Base-by-base conservation (phyloP, 208 protist species). In the Strigomonas culicis region DNA sequence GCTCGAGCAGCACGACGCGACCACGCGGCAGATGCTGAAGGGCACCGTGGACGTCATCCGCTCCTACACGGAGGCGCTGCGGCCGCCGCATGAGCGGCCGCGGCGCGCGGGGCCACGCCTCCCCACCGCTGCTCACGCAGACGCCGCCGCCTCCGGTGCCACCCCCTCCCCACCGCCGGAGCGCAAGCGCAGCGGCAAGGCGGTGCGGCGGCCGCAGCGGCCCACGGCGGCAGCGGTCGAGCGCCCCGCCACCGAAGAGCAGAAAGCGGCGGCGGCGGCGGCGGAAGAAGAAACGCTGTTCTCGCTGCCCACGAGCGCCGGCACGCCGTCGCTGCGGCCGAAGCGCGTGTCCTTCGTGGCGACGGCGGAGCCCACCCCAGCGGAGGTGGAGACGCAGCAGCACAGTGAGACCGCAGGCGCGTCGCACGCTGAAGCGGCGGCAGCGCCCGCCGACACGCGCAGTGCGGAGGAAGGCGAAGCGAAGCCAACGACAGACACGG, bases 31-130 rank as follows among this genome's bases (percentile, higher is more conserved):
- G 41, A 82, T 82, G 72, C 66, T 81, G 21, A 25, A 55, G 30
- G 72, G 73, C 0, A 68, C 71, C 19, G 66, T 75, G 51, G 75
- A 86, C 4, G 72, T 60, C 0, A 63, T 76, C 41, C 30, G 72
- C 52, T 66, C 65, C 31, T 74, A 64, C 50, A 62, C 58, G 1
- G 27, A 59, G 27, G 59, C 63, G 7, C 24, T 21, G 7, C 19
- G 43, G 34, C 46, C 34, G 34, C 10, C 34, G 7, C 10, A 39
- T 10, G 7, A 39, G 34, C 34, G 10, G 34, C 34, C 34, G 7
- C 4, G 10, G 34, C 34, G 10, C 34, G 34, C 34, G 7, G 34
- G 34, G 10, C 34, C 34, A 13, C 34, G 34, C 34, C 4, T 39
- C 34, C 34, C 34, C 10, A 39, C 34, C 34, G 7, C 50, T 39